Evolutionary conservation across 129 eudicot species (phyloP).

Genomic region (Flaveria trinervia): DNA sequence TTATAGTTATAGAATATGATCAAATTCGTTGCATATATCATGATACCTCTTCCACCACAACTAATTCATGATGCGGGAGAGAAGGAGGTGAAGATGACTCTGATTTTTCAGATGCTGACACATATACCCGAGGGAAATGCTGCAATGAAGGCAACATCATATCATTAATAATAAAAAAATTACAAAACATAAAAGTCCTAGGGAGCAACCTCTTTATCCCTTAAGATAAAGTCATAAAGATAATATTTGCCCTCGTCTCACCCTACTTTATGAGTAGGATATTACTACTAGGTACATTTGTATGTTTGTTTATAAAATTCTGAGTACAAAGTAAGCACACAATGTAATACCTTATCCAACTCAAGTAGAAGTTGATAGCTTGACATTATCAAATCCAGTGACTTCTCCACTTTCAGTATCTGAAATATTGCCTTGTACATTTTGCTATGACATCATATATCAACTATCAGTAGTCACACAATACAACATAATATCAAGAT

Average conservation of each 20-base stretch:
- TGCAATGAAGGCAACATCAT: conserved; percentile 27
- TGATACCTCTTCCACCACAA: conserved; percentile 73
- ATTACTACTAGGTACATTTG: too few species aligned
- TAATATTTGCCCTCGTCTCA: too few species aligned
- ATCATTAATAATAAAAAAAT: background rate
- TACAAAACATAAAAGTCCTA: too few species aligned
- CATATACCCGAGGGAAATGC: conserved; percentile 72
- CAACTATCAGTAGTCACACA: conserved; percentile 18
- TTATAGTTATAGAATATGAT: background rate
- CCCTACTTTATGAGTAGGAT: too few species aligned
- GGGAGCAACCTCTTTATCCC: too few species aligned
- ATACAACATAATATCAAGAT: background rate
- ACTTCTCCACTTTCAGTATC: conserved; percentile 67
- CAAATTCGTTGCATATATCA: background rate
- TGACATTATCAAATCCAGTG: conserved; percentile 68
- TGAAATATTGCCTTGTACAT: conserved; percentile 72
- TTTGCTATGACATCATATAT: conserved; percentile 53
- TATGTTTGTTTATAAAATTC: too few species aligned
- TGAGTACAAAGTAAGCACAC: background rate
- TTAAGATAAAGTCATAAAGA: too few species aligned
- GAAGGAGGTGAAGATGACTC: conserved; percentile 42
- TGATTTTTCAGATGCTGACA: conserved; percentile 31
- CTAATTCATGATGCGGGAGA: conserved; percentile 37
- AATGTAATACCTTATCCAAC: conserved; percentile 60
- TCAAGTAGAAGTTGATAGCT: conserved; percentile 79